Evolutionary conservation across 768 basidiomycete genomes (phyloP).

Genomic region (Cystobasidium onofrii): DNA sequence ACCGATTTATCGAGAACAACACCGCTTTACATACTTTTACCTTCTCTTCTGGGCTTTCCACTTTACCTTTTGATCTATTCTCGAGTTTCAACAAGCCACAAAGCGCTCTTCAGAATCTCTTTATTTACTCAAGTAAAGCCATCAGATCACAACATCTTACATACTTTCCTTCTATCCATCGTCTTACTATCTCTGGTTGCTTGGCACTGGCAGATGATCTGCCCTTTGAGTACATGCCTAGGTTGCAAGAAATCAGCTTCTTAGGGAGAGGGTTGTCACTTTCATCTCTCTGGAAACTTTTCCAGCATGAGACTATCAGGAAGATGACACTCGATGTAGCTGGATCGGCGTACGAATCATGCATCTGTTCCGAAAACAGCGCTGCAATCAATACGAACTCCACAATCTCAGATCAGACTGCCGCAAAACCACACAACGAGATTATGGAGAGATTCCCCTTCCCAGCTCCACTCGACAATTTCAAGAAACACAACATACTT

Average conservation of each 20-base stretch:
- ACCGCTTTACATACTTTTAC: neutral
- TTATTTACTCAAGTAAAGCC: neutral
- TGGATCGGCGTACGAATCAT: neutral
- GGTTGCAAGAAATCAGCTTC: constrained; percentile 5
- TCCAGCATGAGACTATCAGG: neutral
- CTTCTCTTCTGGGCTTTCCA: neutral
- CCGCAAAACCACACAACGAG: neutral
- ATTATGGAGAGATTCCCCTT: neutral
- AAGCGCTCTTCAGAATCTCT: neutral
- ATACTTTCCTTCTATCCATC: neutral
- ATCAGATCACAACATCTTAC: neutral
- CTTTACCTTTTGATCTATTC: neutral
- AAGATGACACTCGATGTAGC: constrained; percentile 16
- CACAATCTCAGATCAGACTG: neutral
- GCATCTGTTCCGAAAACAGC: neutral
- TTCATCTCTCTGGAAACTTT: neutral
- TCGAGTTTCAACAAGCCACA: neutral
- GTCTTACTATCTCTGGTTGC: constrained; percentile 16
- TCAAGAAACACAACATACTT: neutral
- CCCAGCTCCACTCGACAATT: neutral
- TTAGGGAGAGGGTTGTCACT: constrained; percentile 5
- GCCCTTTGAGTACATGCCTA: neutral
- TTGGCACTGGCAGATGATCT: neutral
- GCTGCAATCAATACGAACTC: neutral
- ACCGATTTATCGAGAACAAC: neutral